phyloP scores from a whole-genome alignment of 768 basidiomycete genomes.

The Lepiota brunneoincarnata region DNA sequence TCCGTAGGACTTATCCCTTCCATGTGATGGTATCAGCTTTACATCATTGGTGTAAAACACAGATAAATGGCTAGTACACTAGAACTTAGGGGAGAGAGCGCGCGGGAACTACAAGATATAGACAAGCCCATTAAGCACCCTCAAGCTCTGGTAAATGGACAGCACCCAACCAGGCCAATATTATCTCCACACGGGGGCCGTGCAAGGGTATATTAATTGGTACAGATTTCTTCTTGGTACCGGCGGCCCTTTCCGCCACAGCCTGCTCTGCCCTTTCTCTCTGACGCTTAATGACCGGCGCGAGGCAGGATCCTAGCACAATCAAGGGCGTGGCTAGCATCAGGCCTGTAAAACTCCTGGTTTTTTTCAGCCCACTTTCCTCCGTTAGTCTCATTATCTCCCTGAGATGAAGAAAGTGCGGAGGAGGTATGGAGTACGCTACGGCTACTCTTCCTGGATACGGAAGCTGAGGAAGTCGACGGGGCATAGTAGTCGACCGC shows the following conservation, averaged over 20 bases:
- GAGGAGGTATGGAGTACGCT: not conserved
- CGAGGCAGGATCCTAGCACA: slow-evolving; percentile 69
- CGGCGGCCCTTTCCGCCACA: slow-evolving; percentile 45
- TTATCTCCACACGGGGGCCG: slow-evolving; percentile 81
- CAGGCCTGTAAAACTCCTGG: slow-evolving; percentile 18
- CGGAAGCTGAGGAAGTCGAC: not conserved
- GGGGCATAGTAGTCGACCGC: slow-evolving; percentile 2
- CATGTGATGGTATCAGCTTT: too few species aligned
- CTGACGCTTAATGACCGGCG: slow-evolving; percentile 66
- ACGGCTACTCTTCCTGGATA: slow-evolving; percentile 21
- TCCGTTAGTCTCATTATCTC: slow-evolving; percentile 5
- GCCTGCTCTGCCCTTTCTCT: slow-evolving; percentile 53
- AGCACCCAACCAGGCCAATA: slow-evolving; percentile 83
- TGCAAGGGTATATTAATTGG: slow-evolving; percentile 82
- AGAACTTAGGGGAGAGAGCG: too few species aligned
- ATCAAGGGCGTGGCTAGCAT: slow-evolving; percentile 59
- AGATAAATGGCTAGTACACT: not conserved
- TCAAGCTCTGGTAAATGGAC: slow-evolving; percentile 79
- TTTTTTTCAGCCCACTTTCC: slow-evolving; percentile 18
- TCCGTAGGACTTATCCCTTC: not conserved
- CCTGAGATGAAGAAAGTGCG: slow-evolving; percentile 9
- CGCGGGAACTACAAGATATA: too few species aligned
- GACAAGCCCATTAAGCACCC: slow-evolving; percentile 2
- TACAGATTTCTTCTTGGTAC: slow-evolving; percentile 54
- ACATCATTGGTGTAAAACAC: not conserved